Evolutionary conservation across 1,284 basidiomycete species (phyloP).

Genomic region (Cryptococcus sp.): DNA sequence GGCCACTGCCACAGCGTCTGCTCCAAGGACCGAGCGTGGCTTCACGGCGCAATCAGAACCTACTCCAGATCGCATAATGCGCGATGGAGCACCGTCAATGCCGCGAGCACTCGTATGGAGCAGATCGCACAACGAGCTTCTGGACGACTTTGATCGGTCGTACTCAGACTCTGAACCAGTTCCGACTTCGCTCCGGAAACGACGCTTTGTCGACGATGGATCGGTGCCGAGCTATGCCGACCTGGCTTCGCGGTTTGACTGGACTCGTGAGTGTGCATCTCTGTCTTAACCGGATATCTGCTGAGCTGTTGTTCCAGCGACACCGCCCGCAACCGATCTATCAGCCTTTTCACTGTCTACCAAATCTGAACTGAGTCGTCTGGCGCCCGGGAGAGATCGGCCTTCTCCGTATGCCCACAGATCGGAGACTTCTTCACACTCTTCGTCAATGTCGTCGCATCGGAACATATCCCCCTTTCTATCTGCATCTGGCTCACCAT

Average conservation of each 20-base stretch:
- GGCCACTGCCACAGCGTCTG: not conserved
- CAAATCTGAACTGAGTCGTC: not conserved
- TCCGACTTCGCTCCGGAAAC: conserved; percentile 9
- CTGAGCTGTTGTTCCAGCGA: conserved; percentile 17
- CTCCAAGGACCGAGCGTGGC: not conserved
- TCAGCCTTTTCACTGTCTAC: conserved; percentile 40
- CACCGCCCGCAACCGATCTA: conserved; percentile 36
- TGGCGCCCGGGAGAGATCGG: conserved; percentile 8
- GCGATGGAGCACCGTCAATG: no score
- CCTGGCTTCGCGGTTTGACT: conserved; percentile 13
- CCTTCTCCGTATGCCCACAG: conserved; percentile 5
- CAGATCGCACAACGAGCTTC: no score
- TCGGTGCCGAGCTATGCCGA: conserved; percentile 7
- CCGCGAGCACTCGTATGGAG: no score
- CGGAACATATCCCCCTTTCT: not conserved
- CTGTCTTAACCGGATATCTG: conserved; percentile 6
- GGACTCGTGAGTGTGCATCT: conserved; percentile 21
- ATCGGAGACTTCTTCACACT: not conserved
- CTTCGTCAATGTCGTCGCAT: conserved; percentile 1
- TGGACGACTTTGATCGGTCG: no score
- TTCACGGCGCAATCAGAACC: no score
- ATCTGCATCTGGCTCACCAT: conserved; percentile 1
- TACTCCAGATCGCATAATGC: no score
- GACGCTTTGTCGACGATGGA: conserved; percentile 18
- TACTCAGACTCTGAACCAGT: conserved; percentile 1